phyloP scores from a whole-genome alignment of 306 rosid genomes.

The Malus fusca region DNA sequence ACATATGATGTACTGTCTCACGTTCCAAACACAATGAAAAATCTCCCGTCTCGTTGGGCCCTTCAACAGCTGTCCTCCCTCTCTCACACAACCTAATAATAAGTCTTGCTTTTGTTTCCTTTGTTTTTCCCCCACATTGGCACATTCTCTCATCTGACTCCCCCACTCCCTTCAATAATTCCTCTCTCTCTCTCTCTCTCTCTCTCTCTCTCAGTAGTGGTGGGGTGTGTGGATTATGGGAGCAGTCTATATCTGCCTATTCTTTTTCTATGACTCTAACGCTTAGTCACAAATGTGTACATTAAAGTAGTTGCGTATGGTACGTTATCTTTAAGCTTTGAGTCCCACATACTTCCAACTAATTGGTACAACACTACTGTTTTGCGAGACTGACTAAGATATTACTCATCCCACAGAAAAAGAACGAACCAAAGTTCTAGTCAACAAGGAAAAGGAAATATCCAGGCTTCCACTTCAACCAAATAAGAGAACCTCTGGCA shows the following conservation, averaged over 20 bases:
- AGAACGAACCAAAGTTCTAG: not conserved
- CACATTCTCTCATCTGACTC: conserved; percentile 17
- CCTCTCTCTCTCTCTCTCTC: conserved; percentile 22
- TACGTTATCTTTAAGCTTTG: not conserved
- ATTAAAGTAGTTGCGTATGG: not conserved
- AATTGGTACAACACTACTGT: not conserved
- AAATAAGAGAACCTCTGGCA: too few species aligned
- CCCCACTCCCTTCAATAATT: conserved; percentile 54
- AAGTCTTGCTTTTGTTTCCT: conserved; percentile 9
- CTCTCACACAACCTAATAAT: conserved; percentile 3
- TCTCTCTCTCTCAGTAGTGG: not conserved
- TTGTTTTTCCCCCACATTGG: conserved; percentile 37
- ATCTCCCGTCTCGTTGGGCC: conserved; percentile 23
- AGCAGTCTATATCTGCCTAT: not conserved
- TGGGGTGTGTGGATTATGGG: conserved; percentile 11
- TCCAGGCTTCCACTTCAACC: not conserved
- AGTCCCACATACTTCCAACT: not conserved
- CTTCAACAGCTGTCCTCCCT: conserved; percentile 59
- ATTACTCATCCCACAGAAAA: not conserved
- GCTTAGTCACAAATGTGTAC: conserved; percentile 1
- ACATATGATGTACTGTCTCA: too few species aligned
- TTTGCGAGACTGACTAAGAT: not conserved
- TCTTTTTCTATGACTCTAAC: not conserved
- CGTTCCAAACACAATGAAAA: fast-evolving
- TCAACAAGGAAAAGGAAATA: not conserved